These are phyloP conservation scores for Poteriospumella lacustris DNA, from an alignment of 108 stramenopile species.

Conservation along the genomic window DNA sequence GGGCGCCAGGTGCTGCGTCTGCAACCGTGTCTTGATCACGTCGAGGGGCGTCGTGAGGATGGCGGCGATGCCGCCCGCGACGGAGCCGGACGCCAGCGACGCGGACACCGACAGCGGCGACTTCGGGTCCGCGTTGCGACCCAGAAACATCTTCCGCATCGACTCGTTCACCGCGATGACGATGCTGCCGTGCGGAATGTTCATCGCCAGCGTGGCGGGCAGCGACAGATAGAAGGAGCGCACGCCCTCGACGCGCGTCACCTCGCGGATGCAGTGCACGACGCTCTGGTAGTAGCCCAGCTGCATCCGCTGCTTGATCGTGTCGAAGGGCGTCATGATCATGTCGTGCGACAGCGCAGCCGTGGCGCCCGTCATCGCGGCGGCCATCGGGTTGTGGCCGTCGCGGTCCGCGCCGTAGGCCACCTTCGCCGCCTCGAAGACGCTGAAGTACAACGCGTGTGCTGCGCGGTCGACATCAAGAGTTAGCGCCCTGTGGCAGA, in stretches of 20 bases:
- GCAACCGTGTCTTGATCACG: constrained; percentile 86
- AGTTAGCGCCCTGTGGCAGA: neutral
- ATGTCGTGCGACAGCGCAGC: constrained; percentile 84
- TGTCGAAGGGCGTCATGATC: constrained; percentile 93
- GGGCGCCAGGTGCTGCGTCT: constrained; percentile 34
- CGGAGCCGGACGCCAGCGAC: constrained; percentile 64
- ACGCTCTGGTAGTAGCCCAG: constrained; percentile 84
- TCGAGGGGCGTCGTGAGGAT: constrained; percentile 87
- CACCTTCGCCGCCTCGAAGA: constrained; percentile 78
- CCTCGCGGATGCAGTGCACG: constrained; percentile 52
- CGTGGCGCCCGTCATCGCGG: constrained; percentile 72
- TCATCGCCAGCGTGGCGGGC: constrained; percentile 86
- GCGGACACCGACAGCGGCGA: constrained; percentile 21
- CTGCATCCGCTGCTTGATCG: constrained; percentile 97
- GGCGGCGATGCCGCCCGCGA: constrained; percentile 82
- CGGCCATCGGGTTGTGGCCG: constrained; percentile 40
- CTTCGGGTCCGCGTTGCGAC: neutral
- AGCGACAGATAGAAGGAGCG: constrained; percentile 73
- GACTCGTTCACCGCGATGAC: constrained; percentile 91
- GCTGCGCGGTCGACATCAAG: constrained; percentile 41
- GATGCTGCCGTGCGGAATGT: constrained; percentile 91
- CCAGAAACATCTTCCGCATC: neutral
- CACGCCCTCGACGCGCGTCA: constrained; percentile 64
- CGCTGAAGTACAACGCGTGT: constrained; percentile 91
- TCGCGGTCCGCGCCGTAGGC: constrained; percentile 36